A percentile compares a stretch with the other conserved stretches of the same genome.
Conservation (phyloP, 345 rosid genomes). For the Excoecaria agallocha region DNA sequence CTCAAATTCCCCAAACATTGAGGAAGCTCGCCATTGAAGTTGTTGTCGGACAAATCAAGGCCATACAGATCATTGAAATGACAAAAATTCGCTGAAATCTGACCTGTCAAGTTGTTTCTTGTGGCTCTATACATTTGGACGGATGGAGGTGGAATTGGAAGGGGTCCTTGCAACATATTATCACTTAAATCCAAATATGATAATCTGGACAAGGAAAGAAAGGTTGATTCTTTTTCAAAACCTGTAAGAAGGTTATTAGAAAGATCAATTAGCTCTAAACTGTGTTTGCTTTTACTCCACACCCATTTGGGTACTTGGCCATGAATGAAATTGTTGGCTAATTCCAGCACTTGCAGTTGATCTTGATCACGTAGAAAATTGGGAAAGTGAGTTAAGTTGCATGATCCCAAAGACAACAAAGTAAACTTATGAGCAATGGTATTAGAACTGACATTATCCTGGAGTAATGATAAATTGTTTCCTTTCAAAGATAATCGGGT, state of each 20-base stretch:
- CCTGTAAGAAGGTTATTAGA: neutral
- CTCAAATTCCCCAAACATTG: neutral
- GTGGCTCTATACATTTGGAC: neutral
- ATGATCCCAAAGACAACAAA: neutral
- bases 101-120: conserved; percentile 15
- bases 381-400: neutral
- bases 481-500: neutral
- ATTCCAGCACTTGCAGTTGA: neutral
- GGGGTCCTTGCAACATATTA: neutral
- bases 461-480: neutral
- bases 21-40: conserved; percentile 14
- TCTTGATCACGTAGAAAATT: neutral
- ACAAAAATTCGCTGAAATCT: conserved; percentile 8
- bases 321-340: too few relatives aligned
- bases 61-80: neutral
- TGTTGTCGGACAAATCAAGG: conserved; percentile 25
- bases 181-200: neutral
- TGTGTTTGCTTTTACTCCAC: neutral
- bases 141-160: neutral
- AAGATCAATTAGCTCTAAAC: neutral
- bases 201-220: too few relatives aligned
- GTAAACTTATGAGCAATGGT: neutral
- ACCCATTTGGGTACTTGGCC: neutral
- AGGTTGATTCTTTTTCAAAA: too few relatives aligned
- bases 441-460: neutral